phyloP scores from a whole-genome alignment of 164 flowering plant species.

The Protea cynaroides region DNA sequence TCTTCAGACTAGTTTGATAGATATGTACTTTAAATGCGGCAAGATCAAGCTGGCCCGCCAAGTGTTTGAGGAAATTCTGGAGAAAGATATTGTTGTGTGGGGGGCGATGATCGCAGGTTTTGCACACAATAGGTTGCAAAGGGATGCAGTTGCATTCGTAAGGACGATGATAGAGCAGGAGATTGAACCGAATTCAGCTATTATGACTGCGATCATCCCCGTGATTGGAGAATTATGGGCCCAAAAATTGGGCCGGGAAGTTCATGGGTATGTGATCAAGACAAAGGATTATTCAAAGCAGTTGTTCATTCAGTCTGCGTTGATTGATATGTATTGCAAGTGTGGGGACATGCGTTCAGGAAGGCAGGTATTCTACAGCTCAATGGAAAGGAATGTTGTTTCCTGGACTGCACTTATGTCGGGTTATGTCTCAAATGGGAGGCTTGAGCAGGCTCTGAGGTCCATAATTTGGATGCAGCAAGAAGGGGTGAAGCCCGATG shows the following conservation, averaged over 20 bases:
- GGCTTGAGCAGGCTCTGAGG: conserved; percentile 75
- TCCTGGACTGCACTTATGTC: conserved; percentile 91
- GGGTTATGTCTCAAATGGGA: conserved; percentile 68
- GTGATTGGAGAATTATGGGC: conserved; percentile 55
- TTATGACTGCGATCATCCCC: conserved; percentile 60
- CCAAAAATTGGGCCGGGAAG: conserved; percentile 51
- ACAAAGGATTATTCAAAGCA: conserved; percentile 42
- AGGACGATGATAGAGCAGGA: conserved; percentile 63
- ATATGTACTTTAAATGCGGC: conserved; percentile 83
- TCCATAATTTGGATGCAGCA: conserved; percentile 88
- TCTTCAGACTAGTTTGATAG: conserved; percentile 66
- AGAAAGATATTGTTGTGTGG: conserved; percentile 75
- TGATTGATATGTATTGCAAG: conserved; percentile 90
- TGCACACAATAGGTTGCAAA: conserved; percentile 57
- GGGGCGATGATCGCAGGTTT: conserved; percentile 86
- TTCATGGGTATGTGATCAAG: conserved; percentile 71
- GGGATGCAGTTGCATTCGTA: conserved; percentile 53
- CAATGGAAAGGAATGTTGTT: conserved; percentile 55
- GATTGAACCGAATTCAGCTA: conserved; percentile 57
- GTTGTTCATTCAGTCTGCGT: conserved; percentile 51
- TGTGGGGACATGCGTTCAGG: conserved; percentile 67
- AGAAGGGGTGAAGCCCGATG: conserved; percentile 84
- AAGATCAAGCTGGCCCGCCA: conserved; percentile 58
- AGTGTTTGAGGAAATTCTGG: conserved; percentile 53
- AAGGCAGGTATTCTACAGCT: conserved; percentile 57